Evolutionary conservation across 371 early-diverging fungal genomes (phyloP).

Genomic region (Synchytrium microbalum): DNA sequence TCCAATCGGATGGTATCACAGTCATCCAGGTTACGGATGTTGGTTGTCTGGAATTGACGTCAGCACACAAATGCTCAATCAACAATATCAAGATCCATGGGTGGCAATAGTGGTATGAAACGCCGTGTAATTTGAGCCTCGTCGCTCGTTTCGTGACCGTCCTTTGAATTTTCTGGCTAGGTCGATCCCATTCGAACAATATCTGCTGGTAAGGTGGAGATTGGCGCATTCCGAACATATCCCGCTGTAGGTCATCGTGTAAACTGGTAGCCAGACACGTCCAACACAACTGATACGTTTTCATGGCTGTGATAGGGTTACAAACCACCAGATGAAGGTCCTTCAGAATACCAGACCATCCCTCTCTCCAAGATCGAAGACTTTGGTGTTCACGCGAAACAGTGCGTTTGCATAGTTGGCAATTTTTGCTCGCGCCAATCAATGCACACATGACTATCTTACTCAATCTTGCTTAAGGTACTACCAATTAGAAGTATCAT

Average conservation of each 20-base stretch:
- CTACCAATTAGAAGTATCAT: constrained; percentile 83
- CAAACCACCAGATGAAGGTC: constrained; percentile 58
- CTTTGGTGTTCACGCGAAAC: constrained; percentile 91
- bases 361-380: constrained; percentile 94
- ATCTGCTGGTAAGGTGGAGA: constrained; percentile 92
- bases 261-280: constrained; percentile 1
- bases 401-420: constrained; percentile 33
- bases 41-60: constrained; percentile 99
- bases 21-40: constrained; percentile 97
- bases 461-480: constrained; percentile 39
- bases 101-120: constrained; percentile 82
- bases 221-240: constrained; percentile 95
- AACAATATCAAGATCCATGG: constrained; percentile 91
- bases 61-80: constrained; percentile 89
- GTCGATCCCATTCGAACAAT: constrained; percentile 96
- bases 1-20: constrained; percentile 97
- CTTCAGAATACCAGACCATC: constrained; percentile 51
- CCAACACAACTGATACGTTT: background rate
- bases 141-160: background rate
- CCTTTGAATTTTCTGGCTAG: constrained; percentile 30
- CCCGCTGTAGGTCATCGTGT: constrained; percentile 65
- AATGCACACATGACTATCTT: background rate
- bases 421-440: background rate
- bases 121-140: constrained; percentile 2
- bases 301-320: constrained; percentile 40